Conservation (phyloP, 768 basidiomycete genomes). For the Cystobasidium ongulense region DNA sequence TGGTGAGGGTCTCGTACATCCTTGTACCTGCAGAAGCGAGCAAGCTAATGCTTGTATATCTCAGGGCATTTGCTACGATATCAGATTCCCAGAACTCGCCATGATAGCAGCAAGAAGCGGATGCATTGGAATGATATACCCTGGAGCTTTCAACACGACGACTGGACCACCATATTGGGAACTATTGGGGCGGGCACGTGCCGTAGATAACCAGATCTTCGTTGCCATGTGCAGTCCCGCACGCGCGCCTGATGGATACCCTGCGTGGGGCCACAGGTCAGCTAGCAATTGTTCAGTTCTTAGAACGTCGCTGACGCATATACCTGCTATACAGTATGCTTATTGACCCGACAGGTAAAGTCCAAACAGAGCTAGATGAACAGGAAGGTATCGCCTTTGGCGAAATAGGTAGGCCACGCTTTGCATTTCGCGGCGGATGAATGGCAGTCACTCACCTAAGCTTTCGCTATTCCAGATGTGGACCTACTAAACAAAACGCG, state of each 20-base stretch:
- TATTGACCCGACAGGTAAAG: slow-evolving; percentile 77
- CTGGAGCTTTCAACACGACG: slow-evolving; percentile 88
- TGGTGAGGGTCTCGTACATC: slow-evolving; percentile 43
- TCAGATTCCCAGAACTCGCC: slow-evolving; percentile 87
- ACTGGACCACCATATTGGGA: slow-evolving; percentile 97
- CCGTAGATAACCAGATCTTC: slow-evolving; percentile 94
- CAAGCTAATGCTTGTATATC: not conserved
- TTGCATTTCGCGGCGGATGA: slow-evolving; percentile 43
- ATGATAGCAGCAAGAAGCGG: slow-evolving; percentile 83
- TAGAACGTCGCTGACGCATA: not conserved
- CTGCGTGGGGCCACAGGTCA: slow-evolving; percentile 52
- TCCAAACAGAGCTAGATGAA: slow-evolving; percentile 66
- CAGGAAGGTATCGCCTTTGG: slow-evolving; percentile 69
- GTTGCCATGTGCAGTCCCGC: slow-evolving; percentile 94
- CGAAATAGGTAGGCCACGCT: slow-evolving; percentile 57
- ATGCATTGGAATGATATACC: slow-evolving; percentile 50
- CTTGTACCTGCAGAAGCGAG: too few relatives aligned
- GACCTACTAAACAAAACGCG: slow-evolving; percentile 31
- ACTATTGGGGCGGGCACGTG: slow-evolving; percentile 77
- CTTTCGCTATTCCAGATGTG: slow-evolving; percentile 6
- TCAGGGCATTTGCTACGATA: slow-evolving; percentile 87
- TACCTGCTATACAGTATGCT: slow-evolving; percentile 60
- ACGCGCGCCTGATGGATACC: slow-evolving; percentile 70
- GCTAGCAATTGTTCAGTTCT: not conserved
- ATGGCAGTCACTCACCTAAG: not conserved